Evolutionary conservation across 352 stramenopile species (phyloP).

Genomic region (Phytophthora meadii): DNA sequence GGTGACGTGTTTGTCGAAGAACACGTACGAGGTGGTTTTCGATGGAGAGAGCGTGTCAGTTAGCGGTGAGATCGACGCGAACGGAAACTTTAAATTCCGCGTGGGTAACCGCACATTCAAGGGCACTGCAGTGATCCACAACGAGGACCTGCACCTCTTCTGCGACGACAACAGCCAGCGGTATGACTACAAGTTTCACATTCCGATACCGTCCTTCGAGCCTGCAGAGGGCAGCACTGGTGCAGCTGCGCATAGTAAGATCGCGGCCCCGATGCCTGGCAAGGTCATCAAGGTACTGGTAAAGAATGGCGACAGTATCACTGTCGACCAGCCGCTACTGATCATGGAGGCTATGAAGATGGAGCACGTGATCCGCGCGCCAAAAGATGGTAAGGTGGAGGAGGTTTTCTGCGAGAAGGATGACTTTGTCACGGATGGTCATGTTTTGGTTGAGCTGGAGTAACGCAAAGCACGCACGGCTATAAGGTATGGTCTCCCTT

Average conservation of each 20-base stretch:
- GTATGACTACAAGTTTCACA: slow-evolving; percentile 86
- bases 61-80: slow-evolving; percentile 39
- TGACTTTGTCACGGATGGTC: slow-evolving; percentile 79
- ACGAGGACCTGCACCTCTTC: slow-evolving; percentile 78
- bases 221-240: slow-evolving; percentile 29
- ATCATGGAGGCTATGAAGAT: slow-evolving; percentile 99
- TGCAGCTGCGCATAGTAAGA: slow-evolving; percentile 50
- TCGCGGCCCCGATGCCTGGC: slow-evolving; percentile 94
- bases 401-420: slow-evolving; percentile 75
- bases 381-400: slow-evolving; percentile 73
- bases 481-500: no score
- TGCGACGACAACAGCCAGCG: slow-evolving; percentile 75
- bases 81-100: slow-evolving; percentile 72
- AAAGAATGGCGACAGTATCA: slow-evolving; percentile 88
- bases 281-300: slow-evolving; percentile 94
- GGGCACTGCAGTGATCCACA: slow-evolving; percentile 70
- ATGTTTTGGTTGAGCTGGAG: slow-evolving; percentile 76
- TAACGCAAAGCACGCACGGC: slow-evolving; percentile 13
- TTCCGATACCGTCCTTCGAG: slow-evolving; percentile 68
- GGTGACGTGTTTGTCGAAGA: slow-evolving; percentile 49
- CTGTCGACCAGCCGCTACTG: slow-evolving; percentile 89
- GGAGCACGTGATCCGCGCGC: slow-evolving; percentile 89
- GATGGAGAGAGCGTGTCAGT: slow-evolving; percentile 35
- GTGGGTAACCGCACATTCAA: slow-evolving; percentile 73
- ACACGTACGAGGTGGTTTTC: slow-evolving; percentile 55